phyloP scores from a whole-genome alignment of 768 basidiomycete genomes.

The Botryobasidium botryosum region DNA sequence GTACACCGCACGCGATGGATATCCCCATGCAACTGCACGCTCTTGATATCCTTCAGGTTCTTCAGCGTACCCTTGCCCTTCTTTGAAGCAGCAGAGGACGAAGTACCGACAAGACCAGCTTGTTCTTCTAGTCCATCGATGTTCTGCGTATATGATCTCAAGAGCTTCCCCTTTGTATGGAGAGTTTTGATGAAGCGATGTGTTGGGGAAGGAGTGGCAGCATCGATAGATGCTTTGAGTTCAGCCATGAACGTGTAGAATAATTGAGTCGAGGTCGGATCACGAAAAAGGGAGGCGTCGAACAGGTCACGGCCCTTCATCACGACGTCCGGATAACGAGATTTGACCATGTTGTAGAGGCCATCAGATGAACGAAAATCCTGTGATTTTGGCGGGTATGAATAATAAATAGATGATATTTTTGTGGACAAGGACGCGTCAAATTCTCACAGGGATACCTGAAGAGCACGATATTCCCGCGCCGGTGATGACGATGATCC shows the following conservation, averaged over 20 bases:
- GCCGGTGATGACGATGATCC: constrained; percentile 79
- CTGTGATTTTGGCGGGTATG: constrained; percentile 25
- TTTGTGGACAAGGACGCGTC: background rate
- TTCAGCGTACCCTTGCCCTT: constrained; percentile 28
- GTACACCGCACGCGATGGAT: constrained; percentile 82
- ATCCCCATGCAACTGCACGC: constrained; percentile 89
- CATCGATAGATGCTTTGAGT: constrained; percentile 67
- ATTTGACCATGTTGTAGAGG: constrained; percentile 77
- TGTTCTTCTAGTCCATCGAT: constrained; percentile 87
- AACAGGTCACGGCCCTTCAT: constrained; percentile 91
- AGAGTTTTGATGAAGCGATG: constrained; percentile 79
- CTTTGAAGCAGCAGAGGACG: constrained; percentile 1
- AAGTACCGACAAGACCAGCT: constrained; percentile 49
- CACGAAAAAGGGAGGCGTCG: constrained; percentile 79
- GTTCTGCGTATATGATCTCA: constrained; percentile 93
- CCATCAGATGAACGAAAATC: constrained; percentile 94
- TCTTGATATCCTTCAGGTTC: constrained; percentile 54
- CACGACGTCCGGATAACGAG: constrained; percentile 64
- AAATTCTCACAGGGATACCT: constrained; percentile 90
- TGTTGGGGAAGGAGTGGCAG: constrained; percentile 66
- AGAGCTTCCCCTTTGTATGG: constrained; percentile 64
- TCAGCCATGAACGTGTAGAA: constrained; percentile 94
- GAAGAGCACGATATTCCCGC: constrained; percentile 94
- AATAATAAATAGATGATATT: no score
- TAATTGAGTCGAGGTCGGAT: constrained; percentile 65